These are phyloP conservation scores for Venturia effusa DNA, from an alignment of 2,329 filamentous ascomycete genomes.

Conservation along the genomic window DNA sequence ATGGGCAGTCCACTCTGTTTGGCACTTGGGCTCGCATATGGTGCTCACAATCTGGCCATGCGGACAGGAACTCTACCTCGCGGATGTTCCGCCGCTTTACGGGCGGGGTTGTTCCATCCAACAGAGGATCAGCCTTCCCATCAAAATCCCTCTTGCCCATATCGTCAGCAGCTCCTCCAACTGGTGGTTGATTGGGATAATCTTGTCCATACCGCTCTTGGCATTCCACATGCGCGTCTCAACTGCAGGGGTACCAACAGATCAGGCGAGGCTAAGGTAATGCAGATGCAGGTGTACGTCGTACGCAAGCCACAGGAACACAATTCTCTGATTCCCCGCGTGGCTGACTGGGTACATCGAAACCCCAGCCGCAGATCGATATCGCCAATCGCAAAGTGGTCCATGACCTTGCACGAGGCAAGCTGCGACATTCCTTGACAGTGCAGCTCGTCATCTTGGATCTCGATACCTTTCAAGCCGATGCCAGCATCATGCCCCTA, in stretches of 20 bases:
- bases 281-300: background rate
- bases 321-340: background rate
- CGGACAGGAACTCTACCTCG: background rate
- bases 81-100: background rate
- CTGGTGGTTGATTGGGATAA: background rate
- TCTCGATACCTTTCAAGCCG: background rate
- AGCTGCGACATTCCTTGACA: background rate
- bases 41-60: background rate
- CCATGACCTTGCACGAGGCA: conserved; percentile 3
- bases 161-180: background rate
- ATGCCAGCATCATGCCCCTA: conserved; percentile 1
- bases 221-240: background rate
- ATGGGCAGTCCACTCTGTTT: background rate
- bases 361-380: background rate
- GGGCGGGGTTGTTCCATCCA: background rate
- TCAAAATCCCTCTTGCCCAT: background rate
- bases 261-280: background rate
- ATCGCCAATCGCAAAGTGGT: background rate
- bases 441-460: conserved; percentile 4
- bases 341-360: background rate
- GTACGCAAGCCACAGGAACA: background rate
- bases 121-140: background rate
- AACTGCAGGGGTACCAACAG: background rate
- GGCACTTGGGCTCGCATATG: background rate
- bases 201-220: background rate